Evolutionary conservation across 805 yeast species (phyloP).

Genomic region (Geotrichum ghanense): DNA sequence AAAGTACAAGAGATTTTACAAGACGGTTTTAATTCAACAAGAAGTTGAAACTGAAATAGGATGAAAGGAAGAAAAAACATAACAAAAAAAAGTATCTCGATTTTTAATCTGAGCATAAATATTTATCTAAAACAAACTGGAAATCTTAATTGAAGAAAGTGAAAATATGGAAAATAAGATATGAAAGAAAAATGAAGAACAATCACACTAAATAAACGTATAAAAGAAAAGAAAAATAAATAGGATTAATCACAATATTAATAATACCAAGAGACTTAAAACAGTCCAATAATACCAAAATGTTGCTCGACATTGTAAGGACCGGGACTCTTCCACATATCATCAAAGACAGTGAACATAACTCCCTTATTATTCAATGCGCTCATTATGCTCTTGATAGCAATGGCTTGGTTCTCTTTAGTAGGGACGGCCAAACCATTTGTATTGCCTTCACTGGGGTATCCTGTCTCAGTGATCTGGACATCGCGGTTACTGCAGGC

Average conservation of each 20-base stretch:
- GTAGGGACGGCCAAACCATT: conserved; percentile 71
- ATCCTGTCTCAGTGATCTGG: conserved; percentile 77
- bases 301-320: conserved; percentile 75
- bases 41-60: neutral
- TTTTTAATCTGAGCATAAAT: no score
- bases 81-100: no score
- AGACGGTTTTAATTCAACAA: neutral
- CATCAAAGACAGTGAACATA: conserved; percentile 70
- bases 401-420: conserved; percentile 55
- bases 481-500: conserved; percentile 46
- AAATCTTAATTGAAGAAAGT: no score
- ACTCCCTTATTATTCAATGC: conserved; percentile 42
- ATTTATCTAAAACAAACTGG: no score
- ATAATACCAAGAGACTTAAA: no score
- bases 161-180: no score
- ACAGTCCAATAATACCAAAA: conserved; percentile 43
- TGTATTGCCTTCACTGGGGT: conserved; percentile 61
- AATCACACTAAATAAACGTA: no score
- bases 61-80: no score
- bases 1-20: no score
- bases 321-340: conserved; percentile 82
- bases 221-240: no score
- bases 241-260: no score
- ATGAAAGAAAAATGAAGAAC: no score
- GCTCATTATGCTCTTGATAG: conserved; percentile 51